Percentiles rank a stretch among this genome's conserved stretches.
Conservation (phyloP, 2,329 filamentous ascomycete species). For the Helotiales sp. region DNA sequence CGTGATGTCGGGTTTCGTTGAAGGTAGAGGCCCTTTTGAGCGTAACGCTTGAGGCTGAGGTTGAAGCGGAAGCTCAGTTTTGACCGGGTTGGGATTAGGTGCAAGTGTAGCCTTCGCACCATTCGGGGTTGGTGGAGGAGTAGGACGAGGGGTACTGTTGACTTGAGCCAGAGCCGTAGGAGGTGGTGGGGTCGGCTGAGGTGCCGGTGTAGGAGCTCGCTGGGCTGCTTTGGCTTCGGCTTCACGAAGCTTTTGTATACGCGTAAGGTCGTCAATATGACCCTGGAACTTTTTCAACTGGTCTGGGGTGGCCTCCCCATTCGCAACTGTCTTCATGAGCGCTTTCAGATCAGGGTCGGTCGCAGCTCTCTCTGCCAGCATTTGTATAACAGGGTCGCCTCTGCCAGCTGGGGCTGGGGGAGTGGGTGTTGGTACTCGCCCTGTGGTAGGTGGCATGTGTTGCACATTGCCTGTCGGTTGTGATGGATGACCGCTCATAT, state of each 20-base stretch:
- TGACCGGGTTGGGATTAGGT: constrained; percentile 5
- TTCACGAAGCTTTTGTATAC: constrained; percentile 63
- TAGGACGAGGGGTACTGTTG: constrained; percentile 22
- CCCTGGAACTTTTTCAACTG: constrained; percentile 76
- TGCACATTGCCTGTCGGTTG: constrained; percentile 6
- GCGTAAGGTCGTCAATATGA: constrained; percentile 77
- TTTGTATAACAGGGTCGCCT: constrained; percentile 78
- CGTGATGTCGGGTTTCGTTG: constrained; percentile 58
- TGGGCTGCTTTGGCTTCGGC: constrained; percentile 38
- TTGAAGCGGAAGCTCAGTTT: constrained; percentile 24
- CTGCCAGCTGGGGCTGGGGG: constrained; percentile 36
- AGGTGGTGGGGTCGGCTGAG: constrained; percentile 26
- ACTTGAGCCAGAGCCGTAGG: constrained; percentile 9
- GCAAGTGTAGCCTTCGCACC: not conserved
- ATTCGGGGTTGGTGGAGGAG: constrained; percentile 27
- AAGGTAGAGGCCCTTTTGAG: constrained; percentile 58
- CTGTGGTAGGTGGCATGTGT: not conserved
- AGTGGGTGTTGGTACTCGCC: constrained; percentile 9
- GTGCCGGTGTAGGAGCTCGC: constrained; percentile 21
- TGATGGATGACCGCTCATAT: not conserved
- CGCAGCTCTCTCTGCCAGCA: constrained; percentile 73
- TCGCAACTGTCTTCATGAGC: constrained; percentile 81
- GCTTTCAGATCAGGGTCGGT: constrained; percentile 71
- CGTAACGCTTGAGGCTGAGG: constrained; percentile 54
- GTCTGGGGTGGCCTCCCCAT: constrained; percentile 68